These are phyloP conservation scores for Isatis lusitanica DNA, from an alignment of 441 rosid genomes.

Conservation along the genomic window DNA sequence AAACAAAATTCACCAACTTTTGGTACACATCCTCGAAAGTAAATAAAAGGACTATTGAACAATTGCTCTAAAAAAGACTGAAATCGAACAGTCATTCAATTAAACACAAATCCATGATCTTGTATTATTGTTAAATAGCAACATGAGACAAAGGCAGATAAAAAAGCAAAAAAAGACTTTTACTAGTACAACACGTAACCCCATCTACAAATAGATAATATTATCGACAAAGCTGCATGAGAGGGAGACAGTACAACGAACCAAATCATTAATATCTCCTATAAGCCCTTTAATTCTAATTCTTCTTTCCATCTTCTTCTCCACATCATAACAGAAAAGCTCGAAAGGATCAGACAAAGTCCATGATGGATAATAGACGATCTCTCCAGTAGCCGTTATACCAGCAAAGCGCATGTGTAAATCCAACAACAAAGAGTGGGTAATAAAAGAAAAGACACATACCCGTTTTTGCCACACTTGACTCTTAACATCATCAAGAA, in stretches of 20 bases:
- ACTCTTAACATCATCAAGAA: background rate
- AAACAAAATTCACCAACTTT: no score
- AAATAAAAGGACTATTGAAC: no score
- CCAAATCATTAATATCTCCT: background rate
- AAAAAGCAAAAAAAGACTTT: background rate
- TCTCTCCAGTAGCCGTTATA: background rate
- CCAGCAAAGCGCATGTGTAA: background rate
- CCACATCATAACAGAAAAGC: background rate
- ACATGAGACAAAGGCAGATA: background rate
- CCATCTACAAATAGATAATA: background rate
- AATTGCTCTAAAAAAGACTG: no score
- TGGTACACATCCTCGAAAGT: no score
- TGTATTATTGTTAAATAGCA: background rate
- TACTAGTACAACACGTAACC: no score
- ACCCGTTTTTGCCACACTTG: background rate
- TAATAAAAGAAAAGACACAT: background rate
- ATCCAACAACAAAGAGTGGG: background rate
- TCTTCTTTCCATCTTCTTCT: background rate
- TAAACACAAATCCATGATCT: no score
- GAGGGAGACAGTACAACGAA: background rate
- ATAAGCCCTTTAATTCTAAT: background rate
- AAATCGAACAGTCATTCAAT: no score
- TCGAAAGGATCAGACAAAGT: background rate
- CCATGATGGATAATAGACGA: background rate
- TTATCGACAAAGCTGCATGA: background rate